phyloP scores from a whole-genome alignment of 2,329 filamentous ascomycete genomes.

The Xylaria sp. region DNA sequence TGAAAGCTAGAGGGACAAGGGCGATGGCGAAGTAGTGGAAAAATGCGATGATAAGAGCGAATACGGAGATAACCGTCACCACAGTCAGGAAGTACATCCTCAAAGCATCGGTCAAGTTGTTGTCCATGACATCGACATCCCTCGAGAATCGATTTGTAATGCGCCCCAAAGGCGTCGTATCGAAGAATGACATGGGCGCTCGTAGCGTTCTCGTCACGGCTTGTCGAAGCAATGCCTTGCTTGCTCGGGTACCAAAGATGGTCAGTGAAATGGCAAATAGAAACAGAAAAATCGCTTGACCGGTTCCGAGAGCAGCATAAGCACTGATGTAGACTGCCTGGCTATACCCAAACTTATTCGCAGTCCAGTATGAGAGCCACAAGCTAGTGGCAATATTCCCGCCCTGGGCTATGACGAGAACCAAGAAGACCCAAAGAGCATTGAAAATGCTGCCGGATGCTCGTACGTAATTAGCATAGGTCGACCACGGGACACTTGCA shows the following conservation, averaged over 20 bases:
- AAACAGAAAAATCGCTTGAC: conserved; percentile 82
- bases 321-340: conserved; percentile 78
- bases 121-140: conserved; percentile 97
- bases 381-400: conserved; percentile 88
- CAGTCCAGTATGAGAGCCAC: conserved; percentile 96
- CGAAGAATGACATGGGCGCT: conserved; percentile 90
- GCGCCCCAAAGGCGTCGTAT: conserved; percentile 92
- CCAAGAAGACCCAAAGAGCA: conserved; percentile 69
- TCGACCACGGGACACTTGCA: conserved; percentile 80
- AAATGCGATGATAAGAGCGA: conserved; percentile 91
- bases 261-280: conserved; percentile 82
- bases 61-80: conserved; percentile 83
- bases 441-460: conserved; percentile 79
- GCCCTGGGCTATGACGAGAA: conserved; percentile 79
- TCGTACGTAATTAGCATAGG: conserved; percentile 81
- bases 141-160: conserved; percentile 97
- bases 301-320: conserved; percentile 76
- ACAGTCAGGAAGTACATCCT: conserved; percentile 92
- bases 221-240: conserved; percentile 81
- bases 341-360: conserved; percentile 75
- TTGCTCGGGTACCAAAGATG: conserved; percentile 81
- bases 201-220: conserved; percentile 82
- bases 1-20: conserved; percentile 71
- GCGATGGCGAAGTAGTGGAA: conserved; percentile 85
- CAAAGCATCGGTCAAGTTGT: conserved; percentile 87